Conservation (phyloP, 202 grass and related monocot genomes). For the Hordeum pubiflorum region DNA sequence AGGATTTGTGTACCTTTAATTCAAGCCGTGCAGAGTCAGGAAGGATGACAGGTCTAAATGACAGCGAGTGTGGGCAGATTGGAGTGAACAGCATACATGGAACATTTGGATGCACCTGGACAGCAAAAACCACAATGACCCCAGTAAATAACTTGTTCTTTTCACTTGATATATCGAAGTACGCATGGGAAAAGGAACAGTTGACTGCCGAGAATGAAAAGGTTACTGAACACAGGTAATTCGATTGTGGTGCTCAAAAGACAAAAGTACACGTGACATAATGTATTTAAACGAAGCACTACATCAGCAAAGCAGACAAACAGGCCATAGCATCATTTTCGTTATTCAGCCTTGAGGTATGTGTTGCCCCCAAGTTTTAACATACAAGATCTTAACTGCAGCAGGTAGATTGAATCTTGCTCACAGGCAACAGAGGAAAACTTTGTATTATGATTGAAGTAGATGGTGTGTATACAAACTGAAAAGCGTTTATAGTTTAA, state of each 20-base stretch:
- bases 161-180: neutral
- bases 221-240: neutral
- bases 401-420: neutral
- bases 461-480: neutral
- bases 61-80: conserved; percentile 95
- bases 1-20: conserved; percentile 61
- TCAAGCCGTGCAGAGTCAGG: conserved; percentile 83
- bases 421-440: neutral
- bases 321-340: conserved; percentile 1
- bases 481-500: neutral
- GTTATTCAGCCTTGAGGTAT: neutral
- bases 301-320: conserved; percentile 11
- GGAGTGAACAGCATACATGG: conserved; percentile 99
- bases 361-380: neutral
- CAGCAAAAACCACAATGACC: conserved; percentile 13
- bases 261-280: neutral
- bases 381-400: neutral
- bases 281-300: neutral
- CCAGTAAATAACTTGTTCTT: neutral
- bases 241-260: neutral
- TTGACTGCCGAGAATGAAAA: neutral
- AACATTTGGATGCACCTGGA: conserved; percentile 95
- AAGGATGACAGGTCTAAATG: conserved; percentile 96
- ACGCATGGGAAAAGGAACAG: neutral
- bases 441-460: neutral